phyloP scores from a whole-genome alignment of 1,139 yeast genomes.

The Zygosaccharomyces pseudobailii region DNA sequence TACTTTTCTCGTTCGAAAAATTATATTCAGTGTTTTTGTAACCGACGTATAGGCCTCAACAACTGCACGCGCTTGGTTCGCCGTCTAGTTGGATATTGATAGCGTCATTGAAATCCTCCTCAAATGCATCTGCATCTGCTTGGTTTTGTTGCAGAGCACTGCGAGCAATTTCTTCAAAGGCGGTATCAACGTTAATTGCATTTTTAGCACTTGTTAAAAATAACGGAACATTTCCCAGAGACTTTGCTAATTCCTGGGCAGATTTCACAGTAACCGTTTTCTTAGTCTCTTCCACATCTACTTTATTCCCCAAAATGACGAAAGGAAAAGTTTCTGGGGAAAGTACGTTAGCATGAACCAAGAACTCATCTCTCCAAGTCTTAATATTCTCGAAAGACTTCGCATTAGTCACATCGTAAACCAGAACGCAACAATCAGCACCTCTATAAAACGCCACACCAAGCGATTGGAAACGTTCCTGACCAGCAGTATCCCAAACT shows the following conservation, averaged over 20 bases:
- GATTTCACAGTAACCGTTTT: constrained; percentile 78
- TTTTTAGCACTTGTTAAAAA: constrained; percentile 95
- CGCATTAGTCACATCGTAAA: constrained; percentile 89
- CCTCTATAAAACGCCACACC: constrained; percentile 98
- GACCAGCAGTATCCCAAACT: constrained; percentile 99
- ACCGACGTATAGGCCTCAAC: constrained; percentile 39
- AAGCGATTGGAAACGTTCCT: constrained; percentile 91
- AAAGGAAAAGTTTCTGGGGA: constrained; percentile 96
- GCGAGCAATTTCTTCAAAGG: constrained; percentile 93
- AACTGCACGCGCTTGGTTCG: constrained; percentile 72
- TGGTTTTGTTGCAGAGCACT: constrained; percentile 91
- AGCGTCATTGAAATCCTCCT: constrained; percentile 93
- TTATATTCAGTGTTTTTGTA: background rate
- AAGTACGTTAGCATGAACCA: constrained; percentile 85
- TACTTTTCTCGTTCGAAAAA: background rate
- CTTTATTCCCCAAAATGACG: constrained; percentile 89
- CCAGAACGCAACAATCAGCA: constrained; percentile 96
- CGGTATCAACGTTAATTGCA: constrained; percentile 88
- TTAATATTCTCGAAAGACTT: constrained; percentile 87
- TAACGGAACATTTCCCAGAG: constrained; percentile 84
- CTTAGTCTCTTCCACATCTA: constrained; percentile 89
- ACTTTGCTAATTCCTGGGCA: constrained; percentile 80
- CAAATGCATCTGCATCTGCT: constrained; percentile 78
- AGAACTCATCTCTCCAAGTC: constrained; percentile 92
- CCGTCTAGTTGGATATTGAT: constrained; percentile 89